A percentile compares a stretch with the other conserved stretches of the same genome.
These are phyloP conservation scores for Plantago major DNA, from an alignment of 257 asterid genomes.

Conservation along the genomic window DNA sequence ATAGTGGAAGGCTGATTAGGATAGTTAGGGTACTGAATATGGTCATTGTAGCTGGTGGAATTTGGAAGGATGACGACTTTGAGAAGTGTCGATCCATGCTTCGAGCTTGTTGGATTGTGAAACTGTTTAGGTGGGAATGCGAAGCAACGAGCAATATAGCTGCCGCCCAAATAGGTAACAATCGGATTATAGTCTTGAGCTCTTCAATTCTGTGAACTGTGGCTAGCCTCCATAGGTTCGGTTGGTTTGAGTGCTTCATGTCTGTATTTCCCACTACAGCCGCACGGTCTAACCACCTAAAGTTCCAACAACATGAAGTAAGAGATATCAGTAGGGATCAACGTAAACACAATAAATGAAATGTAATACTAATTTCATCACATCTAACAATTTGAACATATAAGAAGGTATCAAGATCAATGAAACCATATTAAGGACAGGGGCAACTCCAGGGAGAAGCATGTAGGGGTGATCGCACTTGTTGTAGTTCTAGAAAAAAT, in stretches of 20 bases:
- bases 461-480: too few relatives aligned
- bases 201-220: conserved; percentile 85
- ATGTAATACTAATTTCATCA: too few relatives aligned
- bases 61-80: conserved; percentile 40
- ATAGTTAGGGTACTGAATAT: conserved; percentile 61
- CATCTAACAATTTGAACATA: too few relatives aligned
- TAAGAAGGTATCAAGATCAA: too few relatives aligned
- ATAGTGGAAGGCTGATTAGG: conserved; percentile 39
- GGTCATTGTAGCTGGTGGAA: conserved; percentile 73
- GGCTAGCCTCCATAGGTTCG: conserved; percentile 67
- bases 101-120: conserved; percentile 69
- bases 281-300: conserved; percentile 71
- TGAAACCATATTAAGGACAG: too few relatives aligned
- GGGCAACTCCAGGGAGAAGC: too few relatives aligned
- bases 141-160: conserved; percentile 57
- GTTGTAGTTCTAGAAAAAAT: too few relatives aligned
- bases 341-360: too few relatives aligned
- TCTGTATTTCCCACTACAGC: conserved; percentile 48
- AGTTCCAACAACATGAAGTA: background rate
- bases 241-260: conserved; percentile 26
- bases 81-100: conserved; percentile 57
- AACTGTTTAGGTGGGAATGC: conserved; percentile 51
- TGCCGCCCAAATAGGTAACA: conserved; percentile 83
- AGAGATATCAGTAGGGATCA: background rate
- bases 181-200: conserved; percentile 53